Evolutionary conservation across 179 eudicot species (phyloP).

Genomic region (Beta macrorhiza): DNA sequence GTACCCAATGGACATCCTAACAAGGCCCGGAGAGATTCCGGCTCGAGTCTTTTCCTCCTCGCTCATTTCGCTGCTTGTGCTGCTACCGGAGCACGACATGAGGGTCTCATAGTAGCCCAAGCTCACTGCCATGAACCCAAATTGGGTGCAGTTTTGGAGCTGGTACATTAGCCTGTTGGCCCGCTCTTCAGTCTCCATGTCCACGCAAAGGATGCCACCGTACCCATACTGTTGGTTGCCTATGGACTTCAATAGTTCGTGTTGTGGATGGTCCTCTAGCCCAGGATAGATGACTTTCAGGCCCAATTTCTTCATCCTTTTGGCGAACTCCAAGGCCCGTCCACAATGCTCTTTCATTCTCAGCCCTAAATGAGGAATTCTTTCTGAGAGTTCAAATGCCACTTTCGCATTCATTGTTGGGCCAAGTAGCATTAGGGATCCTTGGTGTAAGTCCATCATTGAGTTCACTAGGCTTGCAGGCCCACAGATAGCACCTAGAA

Average conservation of each 20-base stretch:
- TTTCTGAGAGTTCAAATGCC: conserved; percentile 80
- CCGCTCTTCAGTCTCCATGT: conserved; percentile 80
- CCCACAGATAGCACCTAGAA: conserved; percentile 88
- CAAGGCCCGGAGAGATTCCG: conserved; percentile 86
- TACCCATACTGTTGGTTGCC: conserved; percentile 65
- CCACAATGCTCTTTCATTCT: conserved; percentile 85
- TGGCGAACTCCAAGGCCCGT: conserved; percentile 72
- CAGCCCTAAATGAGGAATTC: conserved; percentile 80
- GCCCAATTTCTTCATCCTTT: conserved; percentile 70
- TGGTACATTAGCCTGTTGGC: conserved; percentile 74
- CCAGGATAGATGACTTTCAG: conserved; percentile 89
- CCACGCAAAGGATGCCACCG: conserved; percentile 82
- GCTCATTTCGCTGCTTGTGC: conserved; percentile 91
- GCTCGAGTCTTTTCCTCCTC: conserved; percentile 68
- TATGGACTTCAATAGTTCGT: conserved; percentile 59
- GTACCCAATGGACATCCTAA: conserved; percentile 89
- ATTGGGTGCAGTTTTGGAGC: conserved; percentile 72
- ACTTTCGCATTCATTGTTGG: conserved; percentile 98
- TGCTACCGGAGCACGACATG: conserved; percentile 91
- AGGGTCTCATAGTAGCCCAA: conserved; percentile 95
- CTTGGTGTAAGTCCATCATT: conserved; percentile 95
- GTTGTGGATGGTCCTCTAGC: conserved; percentile 83
- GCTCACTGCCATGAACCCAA: conserved; percentile 97
- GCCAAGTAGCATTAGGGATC: conserved; percentile 77
- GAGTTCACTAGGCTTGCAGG: conserved; percentile 77